These are phyloP conservation scores for Nosema muscidifuracis DNA, from an alignment of 371 early-diverging fungal species.

Conservation along the genomic window DNA sequence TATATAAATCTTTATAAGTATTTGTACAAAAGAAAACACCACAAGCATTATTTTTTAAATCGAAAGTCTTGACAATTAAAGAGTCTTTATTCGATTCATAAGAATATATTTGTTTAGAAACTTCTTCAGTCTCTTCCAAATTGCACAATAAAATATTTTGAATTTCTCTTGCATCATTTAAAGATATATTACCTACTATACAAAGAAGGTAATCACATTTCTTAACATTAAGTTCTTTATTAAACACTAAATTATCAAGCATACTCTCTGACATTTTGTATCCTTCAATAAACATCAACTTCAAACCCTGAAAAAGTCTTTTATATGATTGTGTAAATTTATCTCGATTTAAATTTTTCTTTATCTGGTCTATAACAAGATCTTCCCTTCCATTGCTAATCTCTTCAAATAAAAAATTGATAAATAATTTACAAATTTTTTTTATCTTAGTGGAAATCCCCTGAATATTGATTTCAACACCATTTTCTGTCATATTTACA, in stretches of 20 bases:
- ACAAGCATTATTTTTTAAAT: not conserved
- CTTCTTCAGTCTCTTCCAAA: no score
- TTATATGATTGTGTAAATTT: not conserved
- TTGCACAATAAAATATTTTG: no score
- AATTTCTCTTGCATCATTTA: not conserved
- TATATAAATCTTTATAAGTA: not conserved
- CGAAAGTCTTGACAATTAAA: not conserved
- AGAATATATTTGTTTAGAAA: no score
- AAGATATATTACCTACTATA: not conserved
- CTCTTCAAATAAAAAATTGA: not conserved
- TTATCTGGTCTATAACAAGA: not conserved
- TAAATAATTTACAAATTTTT: not conserved
- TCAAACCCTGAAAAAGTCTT: not conserved
- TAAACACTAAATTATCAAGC: not conserved
- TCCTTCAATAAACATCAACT: not conserved
- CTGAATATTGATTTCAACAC: not conserved
- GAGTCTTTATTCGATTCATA: not conserved
- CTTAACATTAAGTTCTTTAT: not conserved
- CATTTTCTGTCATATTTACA: not conserved
- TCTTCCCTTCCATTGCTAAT: not conserved
- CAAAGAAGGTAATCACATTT: not conserved
- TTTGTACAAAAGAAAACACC: not conserved
- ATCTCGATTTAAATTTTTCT: not conserved
- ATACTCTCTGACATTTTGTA: not conserved
- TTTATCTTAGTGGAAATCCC: not conserved